phyloP scores from a whole-genome alignment of 352 stramenopile species.

The Pythium aphanidermatum region DNA sequence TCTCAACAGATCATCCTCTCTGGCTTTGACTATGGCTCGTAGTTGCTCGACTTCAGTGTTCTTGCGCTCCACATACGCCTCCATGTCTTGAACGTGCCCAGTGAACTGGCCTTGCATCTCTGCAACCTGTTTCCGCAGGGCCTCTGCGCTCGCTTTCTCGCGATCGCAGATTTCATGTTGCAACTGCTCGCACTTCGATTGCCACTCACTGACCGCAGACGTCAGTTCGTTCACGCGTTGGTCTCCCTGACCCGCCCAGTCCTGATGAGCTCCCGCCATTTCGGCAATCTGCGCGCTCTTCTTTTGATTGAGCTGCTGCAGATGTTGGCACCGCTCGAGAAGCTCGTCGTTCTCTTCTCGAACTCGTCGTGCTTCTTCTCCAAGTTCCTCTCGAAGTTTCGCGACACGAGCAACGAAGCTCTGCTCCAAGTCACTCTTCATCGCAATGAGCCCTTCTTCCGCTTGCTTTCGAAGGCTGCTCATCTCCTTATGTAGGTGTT shows the following conservation, averaged over 20 bases:
- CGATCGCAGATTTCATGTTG: constrained; percentile 41
- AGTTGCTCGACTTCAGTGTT: constrained; percentile 52
- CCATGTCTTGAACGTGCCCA: constrained; percentile 37
- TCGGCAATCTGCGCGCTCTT: constrained; percentile 51
- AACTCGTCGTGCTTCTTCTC: constrained; percentile 14
- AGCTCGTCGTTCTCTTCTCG: constrained; percentile 26
- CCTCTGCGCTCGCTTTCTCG: constrained; percentile 35
- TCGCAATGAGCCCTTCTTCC: constrained; percentile 13
- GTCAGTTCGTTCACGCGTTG: constrained; percentile 9
- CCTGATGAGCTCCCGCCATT: constrained; percentile 37
- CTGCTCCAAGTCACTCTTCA: constrained; percentile 18
- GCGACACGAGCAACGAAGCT: constrained; percentile 13
- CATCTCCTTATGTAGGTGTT: constrained; percentile 33
- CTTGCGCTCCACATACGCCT: constrained; percentile 23
- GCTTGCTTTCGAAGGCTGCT: constrained; percentile 29
- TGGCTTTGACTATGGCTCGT: constrained; percentile 33
- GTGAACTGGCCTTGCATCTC: constrained; percentile 61
- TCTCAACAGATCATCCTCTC: constrained; percentile 33
- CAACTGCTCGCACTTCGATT: constrained; percentile 36
- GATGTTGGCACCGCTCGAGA: constrained; percentile 30
- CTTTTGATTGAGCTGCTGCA: constrained; percentile 41
- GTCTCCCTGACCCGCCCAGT: constrained; percentile 23
- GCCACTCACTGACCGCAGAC: constrained; percentile 15
- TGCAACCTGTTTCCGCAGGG: constrained; percentile 35
- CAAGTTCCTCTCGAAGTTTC: constrained; percentile 16